Evolutionary conservation across 305 asterid genomes (phyloP), one percentile per base, ranked within the genome.

Genomic region (Fraxinus angustifolia): DNA sequence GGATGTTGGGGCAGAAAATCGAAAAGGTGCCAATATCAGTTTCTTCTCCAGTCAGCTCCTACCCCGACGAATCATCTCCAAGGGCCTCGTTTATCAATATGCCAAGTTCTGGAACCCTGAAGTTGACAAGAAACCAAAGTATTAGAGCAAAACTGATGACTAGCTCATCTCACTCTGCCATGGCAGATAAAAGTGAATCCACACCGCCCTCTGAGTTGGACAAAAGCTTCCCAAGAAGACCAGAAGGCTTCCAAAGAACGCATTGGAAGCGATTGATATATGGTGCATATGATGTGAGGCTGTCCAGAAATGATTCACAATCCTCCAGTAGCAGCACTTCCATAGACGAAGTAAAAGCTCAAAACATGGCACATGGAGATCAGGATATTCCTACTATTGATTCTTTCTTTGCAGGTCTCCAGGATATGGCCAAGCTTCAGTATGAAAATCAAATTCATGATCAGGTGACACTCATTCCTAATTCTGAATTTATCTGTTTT

Each of bases 321-420:
- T 91, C 88, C 86, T 94, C 98, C 6, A 85, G 84, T 38, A 88
- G 87, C 68, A 89, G 93, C 80, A 86, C 90, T 83, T 84, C 84
- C 36, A 45, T 89, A 14, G 97, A 90, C 80, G 96, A 87, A 11
- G 73, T 48, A 77, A 90, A 79, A 80, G 60, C 74, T 83, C 89
- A 89, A 80, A 87, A 82, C 72, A 83, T 75, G 78, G 74, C 76
- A 77, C 79, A 85, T 35, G 94, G 90, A 85, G 96, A 91, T 76
- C 97, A 87, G 78, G 93, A 88, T 80, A 91, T 94, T 83, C 97
- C 97, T 8, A 92, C 96, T 83, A 91, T 92, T 30, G 93, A 91
- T 83, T 89, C 94, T 79, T 94, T 93, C 88, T 95, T 94, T 79
- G 96, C 97, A 4, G 98, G 94, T 35, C 90, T 94, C 67, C 88